phyloP scores from a whole-genome alignment of 306 rosid genomes.

The Prunus kanzakura region DNA sequence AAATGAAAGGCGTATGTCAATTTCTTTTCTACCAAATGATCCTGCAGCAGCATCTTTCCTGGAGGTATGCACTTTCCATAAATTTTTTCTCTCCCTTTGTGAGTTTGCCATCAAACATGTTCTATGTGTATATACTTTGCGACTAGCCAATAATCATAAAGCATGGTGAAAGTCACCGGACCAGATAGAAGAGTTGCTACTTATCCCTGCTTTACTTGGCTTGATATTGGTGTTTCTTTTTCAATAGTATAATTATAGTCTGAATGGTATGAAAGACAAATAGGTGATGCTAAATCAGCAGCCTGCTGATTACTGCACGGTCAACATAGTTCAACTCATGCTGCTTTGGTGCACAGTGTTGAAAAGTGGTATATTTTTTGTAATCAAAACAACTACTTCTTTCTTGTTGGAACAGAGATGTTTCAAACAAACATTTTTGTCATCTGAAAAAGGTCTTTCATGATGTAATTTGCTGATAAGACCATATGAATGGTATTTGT shows the following conservation, averaged over 20 bases:
- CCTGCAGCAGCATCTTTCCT: constrained; percentile 60
- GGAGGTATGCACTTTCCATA: constrained; percentile 47
- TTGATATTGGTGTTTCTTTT: background rate
- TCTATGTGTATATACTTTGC: background rate
- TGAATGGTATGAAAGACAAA: too few relatives aligned
- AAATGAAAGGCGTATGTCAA: constrained; percentile 61
- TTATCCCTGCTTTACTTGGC: background rate
- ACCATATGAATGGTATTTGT: background rate
- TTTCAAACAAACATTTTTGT: background rate
- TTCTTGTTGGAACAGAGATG: background rate
- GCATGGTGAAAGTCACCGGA: background rate
- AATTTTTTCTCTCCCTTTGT: background rate
- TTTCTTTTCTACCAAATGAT: constrained; percentile 71
- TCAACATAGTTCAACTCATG: too few relatives aligned
- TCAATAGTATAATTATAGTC: too few relatives aligned
- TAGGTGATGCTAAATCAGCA: too few relatives aligned
- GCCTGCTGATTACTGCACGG: too few relatives aligned
- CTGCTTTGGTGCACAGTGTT: too few relatives aligned
- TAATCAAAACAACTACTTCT: too few relatives aligned
- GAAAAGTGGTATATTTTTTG: too few relatives aligned
- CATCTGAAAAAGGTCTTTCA: background rate
- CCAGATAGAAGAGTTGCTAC: background rate
- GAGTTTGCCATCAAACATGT: background rate
- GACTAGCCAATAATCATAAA: background rate
- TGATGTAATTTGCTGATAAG: background rate